A percentile compares a stretch with the other conserved stretches of the same genome.
These are phyloP conservation scores for Cercospora berteroae DNA, from an alignment of 2,329 filamentous ascomycete genomes.

Conservation along the genomic window DNA sequence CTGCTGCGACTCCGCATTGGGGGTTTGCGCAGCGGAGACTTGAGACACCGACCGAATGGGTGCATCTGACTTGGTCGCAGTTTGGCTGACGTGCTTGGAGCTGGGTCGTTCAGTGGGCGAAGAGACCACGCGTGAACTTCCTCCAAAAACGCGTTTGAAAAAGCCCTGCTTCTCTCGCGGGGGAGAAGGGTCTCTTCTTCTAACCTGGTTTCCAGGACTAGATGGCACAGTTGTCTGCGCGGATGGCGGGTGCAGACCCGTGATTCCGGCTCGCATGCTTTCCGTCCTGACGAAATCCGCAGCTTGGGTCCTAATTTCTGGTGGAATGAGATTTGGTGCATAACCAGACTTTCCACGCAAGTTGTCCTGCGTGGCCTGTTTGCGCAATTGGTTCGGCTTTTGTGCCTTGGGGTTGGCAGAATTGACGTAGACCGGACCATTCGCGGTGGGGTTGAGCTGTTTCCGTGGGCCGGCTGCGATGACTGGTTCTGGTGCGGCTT, in stretches of 20 bases:
- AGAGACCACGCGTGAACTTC: constrained; percentile 28
- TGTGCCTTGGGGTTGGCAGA: constrained; percentile 21
- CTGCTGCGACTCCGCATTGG: constrained; percentile 19
- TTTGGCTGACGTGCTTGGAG: constrained; percentile 24
- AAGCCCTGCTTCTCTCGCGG: constrained; percentile 69
- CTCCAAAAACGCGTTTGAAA: constrained; percentile 85
- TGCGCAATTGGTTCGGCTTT: constrained; percentile 32
- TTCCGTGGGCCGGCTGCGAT: constrained; percentile 74
- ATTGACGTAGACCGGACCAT: constrained; percentile 39
- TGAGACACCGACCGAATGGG: constrained; percentile 23
- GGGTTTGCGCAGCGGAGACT: constrained; percentile 16
- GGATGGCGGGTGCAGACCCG: constrained; percentile 43
- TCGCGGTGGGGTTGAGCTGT: constrained; percentile 41
- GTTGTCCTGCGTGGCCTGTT: constrained; percentile 36
- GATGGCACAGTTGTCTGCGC: constrained; percentile 55
- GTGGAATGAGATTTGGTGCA: constrained; percentile 33
- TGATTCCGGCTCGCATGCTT: constrained; percentile 36
- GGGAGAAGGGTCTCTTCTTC: constrained; percentile 30
- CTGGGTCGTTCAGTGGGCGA: constrained; percentile 21
- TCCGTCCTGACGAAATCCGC: constrained; percentile 51
- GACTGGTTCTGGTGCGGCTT: constrained; percentile 78
- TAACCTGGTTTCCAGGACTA: constrained; percentile 43
- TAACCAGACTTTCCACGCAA: constrained; percentile 28
- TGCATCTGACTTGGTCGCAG: constrained; percentile 8
- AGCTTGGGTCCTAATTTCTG: constrained; percentile 47